These are phyloP conservation scores for Parastagonospora nodorum DNA, from an alignment of 2,329 filamentous ascomycete genomes.

Conservation along the genomic window DNA sequence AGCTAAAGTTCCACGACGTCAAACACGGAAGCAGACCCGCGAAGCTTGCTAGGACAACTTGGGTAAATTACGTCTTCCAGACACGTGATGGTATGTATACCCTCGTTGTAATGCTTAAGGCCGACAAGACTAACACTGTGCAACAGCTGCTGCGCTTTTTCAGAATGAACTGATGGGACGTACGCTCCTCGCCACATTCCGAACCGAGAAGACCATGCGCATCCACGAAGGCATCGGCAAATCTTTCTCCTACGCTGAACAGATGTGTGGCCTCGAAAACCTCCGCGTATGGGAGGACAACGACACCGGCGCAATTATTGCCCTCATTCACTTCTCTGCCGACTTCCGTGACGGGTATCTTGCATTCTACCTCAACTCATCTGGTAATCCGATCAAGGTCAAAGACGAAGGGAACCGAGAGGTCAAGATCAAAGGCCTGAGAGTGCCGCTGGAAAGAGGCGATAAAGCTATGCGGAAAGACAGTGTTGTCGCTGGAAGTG, in stretches of 20 bases:
- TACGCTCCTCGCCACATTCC: slow-evolving; percentile 49
- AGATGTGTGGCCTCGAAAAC: slow-evolving; percentile 56
- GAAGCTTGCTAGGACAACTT: slow-evolving; percentile 47
- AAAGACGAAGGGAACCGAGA: slow-evolving; percentile 47
- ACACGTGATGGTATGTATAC: slow-evolving; percentile 27
- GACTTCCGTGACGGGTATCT: slow-evolving; percentile 52
- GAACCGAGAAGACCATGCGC: slow-evolving; percentile 52
- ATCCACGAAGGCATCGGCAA: slow-evolving; percentile 51
- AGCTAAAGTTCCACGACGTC: slow-evolving; percentile 48
- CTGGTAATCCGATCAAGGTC: slow-evolving; percentile 43
- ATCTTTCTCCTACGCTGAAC: slow-evolving; percentile 52
- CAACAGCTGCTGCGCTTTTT: slow-evolving; percentile 44
- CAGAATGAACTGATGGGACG: slow-evolving; percentile 55
- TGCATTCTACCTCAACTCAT: slow-evolving; percentile 52
- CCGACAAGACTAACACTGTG: slow-evolving; percentile 1
- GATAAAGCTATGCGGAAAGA: slow-evolving; percentile 25
- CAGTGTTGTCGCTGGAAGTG: slow-evolving; percentile 14
- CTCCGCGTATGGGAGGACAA: slow-evolving; percentile 54
- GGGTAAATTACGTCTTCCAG: slow-evolving; percentile 54
- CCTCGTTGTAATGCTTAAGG: background rate
- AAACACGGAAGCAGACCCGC: slow-evolving; percentile 40
- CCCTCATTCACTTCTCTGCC: slow-evolving; percentile 51
- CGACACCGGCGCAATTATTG: slow-evolving; percentile 49
- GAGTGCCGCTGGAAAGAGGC: slow-evolving; percentile 37
- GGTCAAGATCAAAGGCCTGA: slow-evolving; percentile 51